Conservation (phyloP, 352 stramenopile genomes). For the Pilasporangium apinafurcum region DNA sequence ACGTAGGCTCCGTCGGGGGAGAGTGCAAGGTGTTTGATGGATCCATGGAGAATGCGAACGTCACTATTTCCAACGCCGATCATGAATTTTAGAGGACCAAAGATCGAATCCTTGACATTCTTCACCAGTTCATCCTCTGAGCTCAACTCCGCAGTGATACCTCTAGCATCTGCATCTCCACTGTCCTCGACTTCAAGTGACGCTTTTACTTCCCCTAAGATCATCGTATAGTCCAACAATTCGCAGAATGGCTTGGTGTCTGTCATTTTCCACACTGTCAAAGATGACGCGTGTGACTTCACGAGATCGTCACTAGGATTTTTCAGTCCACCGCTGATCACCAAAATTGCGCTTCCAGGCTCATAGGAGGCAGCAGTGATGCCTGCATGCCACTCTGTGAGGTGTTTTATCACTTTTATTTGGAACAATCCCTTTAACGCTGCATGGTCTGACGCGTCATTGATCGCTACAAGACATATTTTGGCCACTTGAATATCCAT, state of each 20-base stretch:
- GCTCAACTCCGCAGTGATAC: too few relatives aligned
- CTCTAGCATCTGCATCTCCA: too few relatives aligned
- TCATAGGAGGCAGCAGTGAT: slow-evolving; percentile 44
- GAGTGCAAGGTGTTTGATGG: slow-evolving; percentile 34
- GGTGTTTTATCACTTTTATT: slow-evolving; percentile 29
- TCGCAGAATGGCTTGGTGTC: slow-evolving; percentile 34
- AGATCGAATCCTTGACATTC: slow-evolving; percentile 14
- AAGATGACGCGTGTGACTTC: slow-evolving; percentile 34
- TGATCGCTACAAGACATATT: slow-evolving; percentile 30
- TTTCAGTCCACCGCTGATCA: slow-evolving; percentile 46
- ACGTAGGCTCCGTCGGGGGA: slow-evolving; percentile 42
- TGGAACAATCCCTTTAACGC: slow-evolving; percentile 19
- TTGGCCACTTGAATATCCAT: slow-evolving; percentile 44
- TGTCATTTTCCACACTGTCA: slow-evolving; percentile 57
- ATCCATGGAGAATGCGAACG: slow-evolving; percentile 15
- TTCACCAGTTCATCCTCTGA: background rate
- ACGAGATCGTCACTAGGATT: slow-evolving; percentile 50
- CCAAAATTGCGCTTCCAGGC: slow-evolving; percentile 20
- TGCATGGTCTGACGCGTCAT: background rate
- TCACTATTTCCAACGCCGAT: slow-evolving; percentile 11
- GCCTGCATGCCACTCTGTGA: slow-evolving; percentile 55
- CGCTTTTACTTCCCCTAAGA: slow-evolving; percentile 16
- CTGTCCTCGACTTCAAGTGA: too few relatives aligned
- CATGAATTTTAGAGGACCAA: slow-evolving; percentile 35
- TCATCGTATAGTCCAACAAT: slow-evolving; percentile 65